These are phyloP conservation scores for Lichtheimia hyalospora DNA, from an alignment of 371 early-diverging fungal genomes.

Conservation along the genomic window DNA sequence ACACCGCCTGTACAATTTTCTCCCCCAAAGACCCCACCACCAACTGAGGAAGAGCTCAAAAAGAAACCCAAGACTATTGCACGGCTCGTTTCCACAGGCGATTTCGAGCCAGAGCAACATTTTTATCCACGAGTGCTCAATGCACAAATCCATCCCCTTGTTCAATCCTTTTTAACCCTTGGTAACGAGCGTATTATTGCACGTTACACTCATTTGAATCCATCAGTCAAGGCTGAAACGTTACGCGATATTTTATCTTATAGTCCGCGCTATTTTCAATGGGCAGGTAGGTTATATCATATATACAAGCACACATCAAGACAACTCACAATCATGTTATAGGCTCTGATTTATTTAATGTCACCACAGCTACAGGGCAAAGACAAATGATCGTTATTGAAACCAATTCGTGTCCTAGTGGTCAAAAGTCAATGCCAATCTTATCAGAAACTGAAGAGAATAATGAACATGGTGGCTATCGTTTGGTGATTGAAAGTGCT, in stretches of 20 bases:
- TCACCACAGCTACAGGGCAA: slow-evolving; percentile 83
- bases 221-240: slow-evolving; percentile 70
- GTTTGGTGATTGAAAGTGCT: slow-evolving; percentile 76
- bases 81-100: slow-evolving; percentile 56
- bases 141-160: slow-evolving; percentile 88
- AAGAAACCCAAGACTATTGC: slow-evolving; percentile 13
- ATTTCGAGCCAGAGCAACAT: slow-evolving; percentile 87
- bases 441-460: slow-evolving; percentile 80
- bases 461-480: slow-evolving; percentile 75
- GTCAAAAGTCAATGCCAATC: slow-evolving; percentile 93
- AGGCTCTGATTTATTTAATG: slow-evolving; percentile 92
- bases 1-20: slow-evolving; percentile 19
- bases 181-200: slow-evolving; percentile 92
- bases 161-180: slow-evolving; percentile 83
- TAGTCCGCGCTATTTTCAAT: slow-evolving; percentile 82
- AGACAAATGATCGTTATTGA: slow-evolving; percentile 97
- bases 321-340: neutral
- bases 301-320: neutral
- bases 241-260: slow-evolving; percentile 71
- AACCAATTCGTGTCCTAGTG: slow-evolving; percentile 94
- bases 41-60: slow-evolving; percentile 14
- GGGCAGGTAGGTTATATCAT: slow-evolving; percentile 71
- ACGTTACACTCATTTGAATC: slow-evolving; percentile 89
- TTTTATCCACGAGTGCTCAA: slow-evolving; percentile 93
- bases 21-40: slow-evolving; percentile 41